Evolutionary conservation across 768 basidiomycete species (phyloP), one percentile per base, ranked within the genome.

Genomic region (Mycena polygramma): DNA sequence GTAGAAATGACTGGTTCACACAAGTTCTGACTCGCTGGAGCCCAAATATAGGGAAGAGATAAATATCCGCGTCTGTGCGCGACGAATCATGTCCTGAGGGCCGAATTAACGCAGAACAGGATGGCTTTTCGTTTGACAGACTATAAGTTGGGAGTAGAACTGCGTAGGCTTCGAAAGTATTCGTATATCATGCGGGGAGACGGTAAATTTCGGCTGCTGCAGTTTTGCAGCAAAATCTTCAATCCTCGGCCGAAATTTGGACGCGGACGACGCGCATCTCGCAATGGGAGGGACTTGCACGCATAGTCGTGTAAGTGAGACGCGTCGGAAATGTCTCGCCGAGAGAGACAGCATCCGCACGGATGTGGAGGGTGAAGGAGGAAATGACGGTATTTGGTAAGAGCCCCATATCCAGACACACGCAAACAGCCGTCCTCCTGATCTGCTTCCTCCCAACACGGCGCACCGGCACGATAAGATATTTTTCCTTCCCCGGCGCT

Each of bases 11-110:
- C n/a, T 9, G 20, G 43, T 57, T 84, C 92, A 74, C 66, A 97
- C 97, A 73, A 99, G 86, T 70, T 94, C 88, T 11, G 82, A 81
- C 78, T 98, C 95, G 59, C 90, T 87, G 14, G 90, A 87, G 15
- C 95, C 95, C 63, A 98, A 90, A 78, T 98, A 98, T 14, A 98
- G 82, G 1, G 94, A 94, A 0, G 97, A 98, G 36, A 99, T 86
- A 76, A 97, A 94, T 74, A 99, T 89, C 65, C 96, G 89, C 58
- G 83, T 80, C 66, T 90, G 88, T 0, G 97, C 97, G n/a, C 88
- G 84, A 52, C 82, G 82, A 61, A 99, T 90, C 86, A 95, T 91
- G 68, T 88, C 83, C 96, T 97, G 75, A 4, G 39, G 17, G 24
- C 57, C 59, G 63, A n/a, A 57, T 30, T 35, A 59, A 26, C 65